A percentile compares a stretch with the other conserved stretches of the same genome.
Conservation (phyloP, 306 rosid genomes). For the Hippophae rhamnoides region DNA sequence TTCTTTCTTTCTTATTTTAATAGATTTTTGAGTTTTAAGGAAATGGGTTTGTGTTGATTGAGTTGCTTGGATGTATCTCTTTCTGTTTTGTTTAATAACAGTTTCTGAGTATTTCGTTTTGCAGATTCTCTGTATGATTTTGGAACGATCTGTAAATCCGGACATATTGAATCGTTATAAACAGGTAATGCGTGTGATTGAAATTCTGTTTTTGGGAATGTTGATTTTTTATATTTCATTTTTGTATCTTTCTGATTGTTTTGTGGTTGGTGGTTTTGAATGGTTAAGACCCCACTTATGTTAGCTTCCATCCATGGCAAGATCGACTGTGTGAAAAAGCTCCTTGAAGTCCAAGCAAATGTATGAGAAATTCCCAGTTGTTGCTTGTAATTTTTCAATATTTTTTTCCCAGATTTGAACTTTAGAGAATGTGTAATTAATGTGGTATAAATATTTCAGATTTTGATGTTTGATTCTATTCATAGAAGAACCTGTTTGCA, state of each 20-base stretch:
- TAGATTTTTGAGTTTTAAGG: constrained; percentile 13
- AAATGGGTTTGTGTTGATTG: constrained; percentile 1
- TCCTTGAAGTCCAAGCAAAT: constrained; percentile 73
- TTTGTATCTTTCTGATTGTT: constrained; percentile 20
- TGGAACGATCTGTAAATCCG: constrained; percentile 67
- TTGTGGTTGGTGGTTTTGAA: constrained; percentile 22
- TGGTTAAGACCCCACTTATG: constrained; percentile 87
- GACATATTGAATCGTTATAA: constrained; percentile 89
- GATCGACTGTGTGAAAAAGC: constrained; percentile 58
- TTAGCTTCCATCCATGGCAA: constrained; percentile 96
- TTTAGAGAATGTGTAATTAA: constrained; percentile 5
- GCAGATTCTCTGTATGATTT: constrained; percentile 68
- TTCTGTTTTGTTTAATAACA: constrained; percentile 8
- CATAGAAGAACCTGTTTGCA: constrained; percentile 89
- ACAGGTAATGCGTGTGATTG: constrained; percentile 44
- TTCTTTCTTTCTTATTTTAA: not conserved
- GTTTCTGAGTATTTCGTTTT: not conserved
- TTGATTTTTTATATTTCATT: not conserved
- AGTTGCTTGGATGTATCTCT: not conserved
- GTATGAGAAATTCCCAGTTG: constrained; percentile 22
- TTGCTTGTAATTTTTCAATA: constrained; percentile 2
- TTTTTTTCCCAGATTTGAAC: not conserved
- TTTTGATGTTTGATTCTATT: constrained; percentile 82
- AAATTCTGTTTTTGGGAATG: not conserved
- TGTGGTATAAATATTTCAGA: constrained; percentile 27